Base-by-base conservation (phyloP, 1,284 basidiomycete species). In the Ustilago trichophora region DNA sequence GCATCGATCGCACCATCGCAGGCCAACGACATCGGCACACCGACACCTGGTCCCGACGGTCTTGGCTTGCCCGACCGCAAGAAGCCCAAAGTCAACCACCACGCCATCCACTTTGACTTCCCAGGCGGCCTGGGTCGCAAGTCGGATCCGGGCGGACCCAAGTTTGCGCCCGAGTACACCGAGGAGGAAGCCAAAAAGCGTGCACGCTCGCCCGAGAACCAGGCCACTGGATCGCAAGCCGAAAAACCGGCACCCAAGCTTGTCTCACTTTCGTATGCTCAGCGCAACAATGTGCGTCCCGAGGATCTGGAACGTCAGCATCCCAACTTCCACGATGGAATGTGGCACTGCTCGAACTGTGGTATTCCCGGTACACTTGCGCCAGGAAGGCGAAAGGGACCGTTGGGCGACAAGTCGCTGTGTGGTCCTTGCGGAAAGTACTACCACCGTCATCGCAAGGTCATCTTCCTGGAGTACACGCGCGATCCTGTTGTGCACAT, bases 361-460 rank as follows among this genome's bases (percentile, higher is more conserved):
- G 79, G 79, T 37, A 59, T 79, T 13, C 78, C 79, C 4, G 79
- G 72, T 16, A 58, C 58, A 34, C 52, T 81, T 1, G 72, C 65
- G 27, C 50, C 75, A 11, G 71, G 70, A 25, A 69, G 48, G 52
- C 64, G 79, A 70, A 94, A 94, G 80, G 93, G 93, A 3, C 92
- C 91, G 3, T 83, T 92, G 53, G 93, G 93, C 21, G 89, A 92
- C 77, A 93, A 93, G 82, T 90, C 89, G 18, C 88, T 96, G 77
- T 98, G 94, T 83, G 91, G 90, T 34, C 87, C 88, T 25, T 97
- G 94, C 83, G 92, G 93, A 90, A 85, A 80, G 89, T 86, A 40
- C 43, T 80, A 67, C 45, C 77, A 78, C 62, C 73, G 76, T 16
- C 75, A 77, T 45, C 72, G 79, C 21, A 73, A 77, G 41, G 65